These are phyloP conservation scores for Scheffersomyces titani DNA, from an alignment of 1,139 yeast genomes.

Conservation along the genomic window DNA sequence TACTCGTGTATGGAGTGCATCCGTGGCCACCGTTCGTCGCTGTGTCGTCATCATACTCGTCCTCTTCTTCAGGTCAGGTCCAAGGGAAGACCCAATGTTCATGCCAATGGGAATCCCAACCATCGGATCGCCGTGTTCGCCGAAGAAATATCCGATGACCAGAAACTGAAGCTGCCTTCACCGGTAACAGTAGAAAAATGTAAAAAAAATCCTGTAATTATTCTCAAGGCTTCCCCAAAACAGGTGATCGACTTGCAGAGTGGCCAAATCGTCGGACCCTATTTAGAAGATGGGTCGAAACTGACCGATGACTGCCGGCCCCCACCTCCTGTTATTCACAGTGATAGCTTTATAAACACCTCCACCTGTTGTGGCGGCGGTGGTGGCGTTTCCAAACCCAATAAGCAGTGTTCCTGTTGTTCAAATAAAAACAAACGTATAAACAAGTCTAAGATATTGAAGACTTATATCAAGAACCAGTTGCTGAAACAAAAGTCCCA, in stretches of 20 bases:
- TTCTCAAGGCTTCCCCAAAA: slow-evolving; percentile 49
- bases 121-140: slow-evolving; percentile 63
- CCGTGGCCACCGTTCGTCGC: slow-evolving; percentile 88
- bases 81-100: slow-evolving; percentile 75
- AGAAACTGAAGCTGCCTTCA: not conserved
- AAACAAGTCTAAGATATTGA: slow-evolving; percentile 39
- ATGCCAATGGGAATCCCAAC: slow-evolving; percentile 46
- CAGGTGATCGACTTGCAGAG: slow-evolving; percentile 52
- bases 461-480: slow-evolving; percentile 33
- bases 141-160: slow-evolving; percentile 35
- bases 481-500: slow-evolving; percentile 8
- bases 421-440: slow-evolving; percentile 15
- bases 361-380: slow-evolving; percentile 32
- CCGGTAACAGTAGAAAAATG: slow-evolving; percentile 7
- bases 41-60: slow-evolving; percentile 78
- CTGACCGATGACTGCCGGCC: slow-evolving; percentile 13
- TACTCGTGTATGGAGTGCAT: slow-evolving; percentile 92
- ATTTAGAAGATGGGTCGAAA: slow-evolving; percentile 19
- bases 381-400: slow-evolving; percentile 19
- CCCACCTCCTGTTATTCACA: slow-evolving; percentile 27
- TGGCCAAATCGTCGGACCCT: slow-evolving; percentile 47
- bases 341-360: slow-evolving; percentile 38
- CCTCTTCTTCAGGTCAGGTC: slow-evolving; percentile 85
- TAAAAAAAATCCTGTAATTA: slow-evolving; percentile 35
- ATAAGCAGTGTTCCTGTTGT: slow-evolving; percentile 33